These are phyloP conservation scores for Tricholoma matsutake DNA, from an alignment of 768 basidiomycete species.

Conservation along the genomic window DNA sequence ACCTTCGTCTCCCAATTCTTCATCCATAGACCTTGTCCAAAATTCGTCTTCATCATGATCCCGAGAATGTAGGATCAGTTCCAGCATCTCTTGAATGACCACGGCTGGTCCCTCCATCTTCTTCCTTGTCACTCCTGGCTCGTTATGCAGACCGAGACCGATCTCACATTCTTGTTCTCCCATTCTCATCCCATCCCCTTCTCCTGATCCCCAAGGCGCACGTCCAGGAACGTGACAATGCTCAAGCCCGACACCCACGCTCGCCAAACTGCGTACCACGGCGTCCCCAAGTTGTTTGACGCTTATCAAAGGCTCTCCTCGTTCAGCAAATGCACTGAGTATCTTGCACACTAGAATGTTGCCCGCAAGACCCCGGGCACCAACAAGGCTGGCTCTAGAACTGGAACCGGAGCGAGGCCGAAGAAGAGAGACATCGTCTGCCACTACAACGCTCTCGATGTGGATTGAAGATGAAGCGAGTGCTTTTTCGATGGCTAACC, in stretches of 20 bases:
- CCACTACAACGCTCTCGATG: constrained; percentile 47
- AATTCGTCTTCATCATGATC: constrained; percentile 32
- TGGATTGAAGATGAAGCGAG: constrained; percentile 28
- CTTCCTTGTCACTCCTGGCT: constrained; percentile 40
- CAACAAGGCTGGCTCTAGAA: constrained; percentile 33
- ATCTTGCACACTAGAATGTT: constrained; percentile 56
- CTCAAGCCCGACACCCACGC: constrained; percentile 43
- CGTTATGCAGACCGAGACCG: constrained; percentile 57
- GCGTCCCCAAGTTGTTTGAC: constrained; percentile 34
- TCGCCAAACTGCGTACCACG: constrained; percentile 29
- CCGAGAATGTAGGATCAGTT: constrained; percentile 37
- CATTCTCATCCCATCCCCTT: constrained; percentile 11
- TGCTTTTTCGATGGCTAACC: constrained; percentile 53
- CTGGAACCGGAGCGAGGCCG: background rate
- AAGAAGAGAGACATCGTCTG: constrained; percentile 53
- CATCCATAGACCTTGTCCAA: constrained; percentile 19
- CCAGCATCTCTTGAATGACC: constrained; percentile 32
- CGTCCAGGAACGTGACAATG: constrained; percentile 60
- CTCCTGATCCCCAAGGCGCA: constrained; percentile 14
- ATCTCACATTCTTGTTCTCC: constrained; percentile 38
- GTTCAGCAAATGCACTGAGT: constrained; percentile 46
- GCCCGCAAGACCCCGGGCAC: constrained; percentile 45
- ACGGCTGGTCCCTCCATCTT: constrained; percentile 31
- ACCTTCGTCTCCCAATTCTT: constrained; percentile 39
- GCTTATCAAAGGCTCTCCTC: constrained; percentile 31